Conservation (phyloP, 768 basidiomycete genomes). For the Dacryopinax primogenitus region DNA sequence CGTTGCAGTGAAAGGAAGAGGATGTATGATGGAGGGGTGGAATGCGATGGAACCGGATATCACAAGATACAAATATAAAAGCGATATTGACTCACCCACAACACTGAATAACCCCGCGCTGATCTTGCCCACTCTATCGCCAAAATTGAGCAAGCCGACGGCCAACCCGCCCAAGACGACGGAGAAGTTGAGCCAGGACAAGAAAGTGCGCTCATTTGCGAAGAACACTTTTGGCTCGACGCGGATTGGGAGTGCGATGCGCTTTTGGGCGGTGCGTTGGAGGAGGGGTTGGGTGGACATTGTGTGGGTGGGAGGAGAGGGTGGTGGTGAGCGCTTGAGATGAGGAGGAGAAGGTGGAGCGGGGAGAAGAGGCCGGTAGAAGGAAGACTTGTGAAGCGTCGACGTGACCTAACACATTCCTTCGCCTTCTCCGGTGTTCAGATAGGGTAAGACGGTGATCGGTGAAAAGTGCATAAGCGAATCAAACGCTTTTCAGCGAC, state of each 20-base stretch:
- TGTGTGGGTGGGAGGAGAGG: not conserved
- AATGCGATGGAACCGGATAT: not conserved
- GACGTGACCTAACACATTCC: not conserved
- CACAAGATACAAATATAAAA: not conserved
- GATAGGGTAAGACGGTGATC: not conserved
- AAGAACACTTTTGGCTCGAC: slow-evolving; percentile 93
- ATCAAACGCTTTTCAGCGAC: not conserved
- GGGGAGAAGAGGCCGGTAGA: not conserved
- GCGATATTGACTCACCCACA: slow-evolving; percentile 61
- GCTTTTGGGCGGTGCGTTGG: slow-evolving; percentile 85
- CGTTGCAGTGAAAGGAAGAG: not conserved
- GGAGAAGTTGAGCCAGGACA: slow-evolving; percentile 97
- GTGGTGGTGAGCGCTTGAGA: not conserved
- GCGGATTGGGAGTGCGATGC: slow-evolving; percentile 90
- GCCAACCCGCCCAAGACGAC: slow-evolving; percentile 94
- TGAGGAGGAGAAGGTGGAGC: not conserved
- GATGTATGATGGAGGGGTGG: not conserved
- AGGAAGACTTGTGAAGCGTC: not conserved
- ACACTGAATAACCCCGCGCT: slow-evolving; percentile 93
- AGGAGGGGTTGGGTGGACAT: slow-evolving; percentile 99
- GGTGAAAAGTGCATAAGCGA: not conserved
- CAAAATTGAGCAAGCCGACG: slow-evolving; percentile 93
- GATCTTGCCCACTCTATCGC: slow-evolving; percentile 93
- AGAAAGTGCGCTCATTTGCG: slow-evolving; percentile 87
- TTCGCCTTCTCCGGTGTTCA: not conserved